Conservation (phyloP, 768 basidiomycete species). For the Amanita molliuscula region DNA sequence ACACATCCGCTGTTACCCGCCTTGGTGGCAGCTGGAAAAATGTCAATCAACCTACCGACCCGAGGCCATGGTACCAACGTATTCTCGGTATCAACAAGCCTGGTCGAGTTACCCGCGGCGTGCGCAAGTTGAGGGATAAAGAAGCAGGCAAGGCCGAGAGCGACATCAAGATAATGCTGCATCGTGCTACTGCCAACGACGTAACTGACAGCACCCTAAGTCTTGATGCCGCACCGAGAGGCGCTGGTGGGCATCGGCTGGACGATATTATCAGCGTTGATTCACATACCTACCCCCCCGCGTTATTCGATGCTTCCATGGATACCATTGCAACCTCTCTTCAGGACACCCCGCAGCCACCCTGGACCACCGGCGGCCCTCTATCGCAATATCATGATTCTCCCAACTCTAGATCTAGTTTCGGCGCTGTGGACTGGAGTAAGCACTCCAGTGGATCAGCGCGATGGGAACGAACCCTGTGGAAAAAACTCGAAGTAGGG, state of each 20-base stretch:
- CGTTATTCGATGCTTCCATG: conserved; percentile 23
- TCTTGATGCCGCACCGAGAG: conserved; percentile 26
- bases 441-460: conserved; percentile 61
- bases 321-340: conserved; percentile 16
- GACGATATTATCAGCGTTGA: conserved; percentile 65
- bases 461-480: conserved; percentile 89
- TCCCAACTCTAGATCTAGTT: conserved; percentile 40
- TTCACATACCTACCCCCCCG: conserved; percentile 56
- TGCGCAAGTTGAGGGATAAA: conserved; percentile 71
- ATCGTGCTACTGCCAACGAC: not conserved
- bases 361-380: conserved; percentile 30
- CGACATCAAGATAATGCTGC: conserved; percentile 44
- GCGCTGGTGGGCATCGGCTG: conserved; percentile 39
- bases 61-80: conserved; percentile 65
- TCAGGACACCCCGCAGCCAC: conserved; percentile 12
- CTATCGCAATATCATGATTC: conserved; percentile 48
- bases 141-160: conserved; percentile 57
- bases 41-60: conserved; percentile 75
- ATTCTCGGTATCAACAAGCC: conserved; percentile 63
- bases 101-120: conserved; percentile 74
- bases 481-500: conserved; percentile 99
- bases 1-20: conserved; percentile 87
- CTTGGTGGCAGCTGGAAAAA: conserved; percentile 80
- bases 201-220: conserved; percentile 28
- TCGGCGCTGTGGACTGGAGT: conserved; percentile 77